phyloP scores from a whole-genome alignment of 306 rosid genomes.

The Prinsepia uniflora region DNA sequence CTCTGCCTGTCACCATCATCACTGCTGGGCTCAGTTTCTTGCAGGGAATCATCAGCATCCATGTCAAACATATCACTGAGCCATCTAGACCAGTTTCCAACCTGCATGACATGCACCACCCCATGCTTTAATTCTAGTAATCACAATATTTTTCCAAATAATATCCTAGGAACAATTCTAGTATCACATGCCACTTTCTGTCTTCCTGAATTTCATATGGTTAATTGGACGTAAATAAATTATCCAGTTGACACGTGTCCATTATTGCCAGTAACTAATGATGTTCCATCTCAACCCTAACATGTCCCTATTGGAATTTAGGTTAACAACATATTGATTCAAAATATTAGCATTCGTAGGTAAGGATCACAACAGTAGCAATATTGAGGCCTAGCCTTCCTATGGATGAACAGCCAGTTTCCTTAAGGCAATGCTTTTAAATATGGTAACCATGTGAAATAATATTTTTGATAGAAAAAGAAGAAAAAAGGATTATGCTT shows the following conservation, averaged over 20 bases:
- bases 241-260: too few species aligned
- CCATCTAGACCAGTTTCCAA: constrained; percentile 96
- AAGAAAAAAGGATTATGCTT: constrained; percentile 16
- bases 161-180: background rate
- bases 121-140: constrained; percentile 9
- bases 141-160: constrained; percentile 4
- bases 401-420: constrained; percentile 10
- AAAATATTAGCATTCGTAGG: background rate
- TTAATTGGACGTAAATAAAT: background rate
- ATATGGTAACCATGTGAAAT: background rate
- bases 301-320: background rate
- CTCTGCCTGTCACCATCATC: constrained; percentile 34
- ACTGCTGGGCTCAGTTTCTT: constrained; percentile 35
- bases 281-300: background rate
- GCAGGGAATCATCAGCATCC: constrained; percentile 54
- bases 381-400: background rate
- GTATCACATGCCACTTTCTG: background rate
- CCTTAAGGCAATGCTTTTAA: background rate
- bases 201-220: background rate
- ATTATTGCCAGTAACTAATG: background rate
- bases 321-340: background rate
- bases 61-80: constrained; percentile 79
- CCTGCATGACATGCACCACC: constrained; percentile 46
- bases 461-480: background rate
- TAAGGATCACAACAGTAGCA: background rate